Base-by-base conservation (phyloP, 192 early-diverging fungal species). In the Ambispora gerdemannii region DNA sequence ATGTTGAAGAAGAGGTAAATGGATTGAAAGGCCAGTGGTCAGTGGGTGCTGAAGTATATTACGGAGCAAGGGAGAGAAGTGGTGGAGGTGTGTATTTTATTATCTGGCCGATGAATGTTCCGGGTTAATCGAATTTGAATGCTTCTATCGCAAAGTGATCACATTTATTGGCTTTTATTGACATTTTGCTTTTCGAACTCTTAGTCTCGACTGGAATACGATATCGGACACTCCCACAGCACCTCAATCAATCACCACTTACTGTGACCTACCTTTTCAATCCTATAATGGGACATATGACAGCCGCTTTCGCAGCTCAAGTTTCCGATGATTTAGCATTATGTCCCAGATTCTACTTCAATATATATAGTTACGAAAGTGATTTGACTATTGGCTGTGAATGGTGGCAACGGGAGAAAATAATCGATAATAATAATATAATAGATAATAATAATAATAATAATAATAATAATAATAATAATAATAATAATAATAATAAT, bases 261-360 rank as follows among this genome's bases (percentile, higher is more conserved):
- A 87, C 78, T 25, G 69, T 91, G 20, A 93, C 93, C 2, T 88
- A 93, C 62, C 83, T 90, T 10, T 69, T 90, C 34, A 98, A 94
- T 64, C 95, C 95, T 15, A 89, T 96, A 73, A 94, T 98, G 88
- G 97, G 97, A 33, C 93, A 96, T 71, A 75, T 94, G 72, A 88
- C 91, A 38, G 78, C 90, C 28, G 86, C 90, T 4, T 97, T 94
- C 84, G 88, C 90, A 0, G 87, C 92, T 20, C 88, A 91, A 65
- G 83, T 97, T 24, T 82, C 84, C 30, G 82, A 82, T 2, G 82
- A 86, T 30, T 68, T 92, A 35, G 86, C 83, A 13, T 80, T 94
- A 58, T 85, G 93, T 34, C 89, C 92, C 1, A 83, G 92, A 22
- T 98, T 94, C 77, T 89, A 94, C 61, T 92, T 96, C 75, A 96